Conservation (phyloP, 495 filamentous ascomycete genomes). For the Massariosphaeria phaeospora region DNA sequence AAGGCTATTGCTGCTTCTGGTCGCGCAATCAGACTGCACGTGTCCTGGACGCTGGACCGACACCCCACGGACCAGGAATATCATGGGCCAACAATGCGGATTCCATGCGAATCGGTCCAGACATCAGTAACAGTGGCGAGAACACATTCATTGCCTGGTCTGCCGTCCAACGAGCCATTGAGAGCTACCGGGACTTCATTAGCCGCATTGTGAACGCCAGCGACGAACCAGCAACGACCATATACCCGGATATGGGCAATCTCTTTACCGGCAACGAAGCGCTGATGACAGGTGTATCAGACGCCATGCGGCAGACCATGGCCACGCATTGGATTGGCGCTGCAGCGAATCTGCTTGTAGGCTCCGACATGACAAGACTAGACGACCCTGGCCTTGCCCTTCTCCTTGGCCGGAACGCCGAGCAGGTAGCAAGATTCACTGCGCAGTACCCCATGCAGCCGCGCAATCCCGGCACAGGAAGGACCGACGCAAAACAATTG, state of each 20-base stretch:
- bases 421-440: conserved; percentile 28
- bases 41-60: conserved; percentile 39
- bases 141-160: conserved; percentile 34
- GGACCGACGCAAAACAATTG: conserved; percentile 32
- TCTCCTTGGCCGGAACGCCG: neutral
- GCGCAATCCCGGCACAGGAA: conserved; percentile 34
- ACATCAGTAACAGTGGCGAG: conserved; percentile 34
- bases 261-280: conserved; percentile 34
- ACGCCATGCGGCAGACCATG: conserved; percentile 32
- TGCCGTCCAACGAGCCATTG: conserved; percentile 35
- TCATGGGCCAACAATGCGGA: conserved; percentile 35
- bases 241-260: conserved; percentile 39
- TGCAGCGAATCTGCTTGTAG: conserved; percentile 36
- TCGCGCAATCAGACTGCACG: conserved; percentile 33
- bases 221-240: conserved; percentile 24
- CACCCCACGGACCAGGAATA: conserved; percentile 28
- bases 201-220: conserved; percentile 13
- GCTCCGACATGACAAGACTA: conserved; percentile 30
- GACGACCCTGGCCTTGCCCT: neutral
- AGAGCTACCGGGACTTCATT: conserved; percentile 39
- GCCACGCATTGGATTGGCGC: conserved; percentile 39
- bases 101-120: conserved; percentile 35
- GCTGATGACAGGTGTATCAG: conserved; percentile 33
- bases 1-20: conserved; percentile 35
- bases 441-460: conserved; percentile 36